Evolutionary conservation across 495 filamentous ascomycete species (phyloP), one percentile per base, ranked within the genome.

Genomic region (Penicillium parvum): DNA sequence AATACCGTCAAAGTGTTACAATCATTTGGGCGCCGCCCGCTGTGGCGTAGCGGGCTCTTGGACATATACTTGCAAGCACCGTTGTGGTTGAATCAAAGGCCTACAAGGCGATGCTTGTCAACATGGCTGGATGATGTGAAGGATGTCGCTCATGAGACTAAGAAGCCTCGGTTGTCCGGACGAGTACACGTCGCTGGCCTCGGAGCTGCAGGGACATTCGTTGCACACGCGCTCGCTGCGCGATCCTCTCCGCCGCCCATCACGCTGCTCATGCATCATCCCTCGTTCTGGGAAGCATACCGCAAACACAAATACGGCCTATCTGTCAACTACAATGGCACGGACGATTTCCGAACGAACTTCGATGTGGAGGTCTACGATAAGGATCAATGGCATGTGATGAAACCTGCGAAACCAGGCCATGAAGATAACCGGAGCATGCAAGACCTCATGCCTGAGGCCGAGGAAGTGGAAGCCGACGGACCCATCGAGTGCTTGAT

Each of bases 401-500:
- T 60, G 10, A 40, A 55, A n/a, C n/a, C n/a, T n/a, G n/a, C n/a
- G n/a, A n/a, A n/a, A n/a, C n/a, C n/a, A n/a, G n/a, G n/a, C n/a
- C n/a, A n/a, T n/a, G n/a, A n/a, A n/a, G n/a, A n/a, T n/a, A n/a
- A n/a, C n/a, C n/a, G n/a, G n/a, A n/a, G n/a, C n/a, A n/a, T n/a
- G n/a, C n/a, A n/a, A n/a, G n/a, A n/a, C n/a, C n/a, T n/a, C n/a
- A n/a, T n/a, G n/a, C n/a, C n/a, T n/a, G n/a, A 11, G 18, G 37
- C 8, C 15, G 38, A 34, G 5, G 9, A 21, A 7, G 41, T 48
- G 47, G 45, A 47, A 35, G 62, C 62, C 25, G 51, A 68, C 7
- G 68, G 66, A 18, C 66, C 71, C 17, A 90, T 98, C 42, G 68
- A 84, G 32, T 84, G 88, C 55, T 72, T 97, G 23, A 79, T 98